These are phyloP conservation scores for Scheffersomyces titani DNA, from an alignment of 1,139 yeast species.

Conservation along the genomic window DNA sequence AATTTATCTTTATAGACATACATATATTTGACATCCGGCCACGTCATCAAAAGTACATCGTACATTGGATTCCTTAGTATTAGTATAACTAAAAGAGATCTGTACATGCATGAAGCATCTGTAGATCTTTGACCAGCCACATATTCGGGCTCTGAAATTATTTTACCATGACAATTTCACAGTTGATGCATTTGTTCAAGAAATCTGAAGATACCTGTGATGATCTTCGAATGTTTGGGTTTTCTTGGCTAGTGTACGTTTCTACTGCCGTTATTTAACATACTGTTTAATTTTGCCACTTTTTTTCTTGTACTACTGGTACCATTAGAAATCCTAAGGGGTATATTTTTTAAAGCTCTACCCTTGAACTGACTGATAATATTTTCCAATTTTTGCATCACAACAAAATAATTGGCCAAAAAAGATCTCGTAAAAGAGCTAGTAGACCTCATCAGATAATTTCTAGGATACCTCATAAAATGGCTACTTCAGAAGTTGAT, in stretches of 20 bases:
- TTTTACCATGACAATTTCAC: too few relatives aligned
- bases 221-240: not conserved
- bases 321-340: not conserved
- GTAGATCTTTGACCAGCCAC: not conserved
- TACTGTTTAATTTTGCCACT: not conserved
- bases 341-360: too few relatives aligned
- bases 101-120: not conserved
- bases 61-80: not conserved
- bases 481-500: too few relatives aligned
- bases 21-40: not conserved
- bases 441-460: not conserved
- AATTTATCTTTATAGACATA: not conserved
- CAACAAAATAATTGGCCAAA: not conserved
- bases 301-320: not conserved
- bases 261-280: not conserved
- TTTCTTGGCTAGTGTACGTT: not conserved
- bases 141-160: not conserved
- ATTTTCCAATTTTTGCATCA: too few relatives aligned
- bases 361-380: too few relatives aligned
- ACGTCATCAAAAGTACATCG: not conserved
- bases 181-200: too few relatives aligned
- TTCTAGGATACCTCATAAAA: too few relatives aligned
- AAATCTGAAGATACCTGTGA: not conserved
- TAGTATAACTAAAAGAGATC: not conserved
- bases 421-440: not conserved